These are phyloP conservation scores for Claviceps paspali DNA, from an alignment of 2,329 filamentous ascomycete genomes.

Conservation along the genomic window DNA sequence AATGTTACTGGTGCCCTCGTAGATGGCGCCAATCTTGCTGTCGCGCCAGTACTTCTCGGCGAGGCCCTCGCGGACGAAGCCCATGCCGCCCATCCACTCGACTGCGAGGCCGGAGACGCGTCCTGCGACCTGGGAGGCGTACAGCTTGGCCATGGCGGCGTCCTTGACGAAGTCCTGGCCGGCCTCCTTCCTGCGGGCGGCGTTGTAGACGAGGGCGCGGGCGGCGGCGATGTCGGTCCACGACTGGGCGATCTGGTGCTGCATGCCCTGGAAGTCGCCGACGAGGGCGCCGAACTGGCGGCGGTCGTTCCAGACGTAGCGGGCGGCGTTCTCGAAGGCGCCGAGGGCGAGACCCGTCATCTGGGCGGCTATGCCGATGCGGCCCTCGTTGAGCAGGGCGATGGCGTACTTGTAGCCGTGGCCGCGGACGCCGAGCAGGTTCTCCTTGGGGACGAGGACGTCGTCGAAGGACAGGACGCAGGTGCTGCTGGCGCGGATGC, in stretches of 20 bases:
- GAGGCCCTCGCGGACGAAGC: conserved; percentile 88
- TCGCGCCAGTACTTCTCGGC: conserved; percentile 98
- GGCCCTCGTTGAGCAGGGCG: conserved; percentile 80
- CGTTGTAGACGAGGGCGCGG: conserved; percentile 86
- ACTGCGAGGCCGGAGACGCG: conserved; percentile 73
- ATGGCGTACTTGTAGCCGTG: conserved; percentile 98
- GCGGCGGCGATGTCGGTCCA: conserved; percentile 90
- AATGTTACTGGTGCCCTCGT: conserved; percentile 78
- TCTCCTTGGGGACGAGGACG: conserved; percentile 74
- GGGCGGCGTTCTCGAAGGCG: conserved; percentile 83
- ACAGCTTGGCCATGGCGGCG: conserved; percentile 96
- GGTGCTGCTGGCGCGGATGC: conserved; percentile 88
- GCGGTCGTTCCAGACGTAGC: conserved; percentile 95
- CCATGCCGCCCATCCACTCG: conserved; percentile 99
- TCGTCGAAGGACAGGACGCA: conserved; percentile 98
- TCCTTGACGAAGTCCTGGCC: conserved; percentile 91
- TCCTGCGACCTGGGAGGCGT: conserved; percentile 81
- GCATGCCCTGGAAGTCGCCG: conserved; percentile 97
- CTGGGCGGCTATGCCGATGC: conserved; percentile 94
- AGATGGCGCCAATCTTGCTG: conserved; percentile 96
- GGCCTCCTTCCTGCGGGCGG: conserved; percentile 93
- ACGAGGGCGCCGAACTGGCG: conserved; percentile 90
- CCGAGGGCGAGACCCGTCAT: conserved; percentile 96
- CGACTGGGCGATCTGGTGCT: conserved; percentile 93
- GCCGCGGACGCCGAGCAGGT: conserved; percentile 75